phyloP scores from a whole-genome alignment of 1,139 yeast species.

The Candida glucosophila region DNA sequence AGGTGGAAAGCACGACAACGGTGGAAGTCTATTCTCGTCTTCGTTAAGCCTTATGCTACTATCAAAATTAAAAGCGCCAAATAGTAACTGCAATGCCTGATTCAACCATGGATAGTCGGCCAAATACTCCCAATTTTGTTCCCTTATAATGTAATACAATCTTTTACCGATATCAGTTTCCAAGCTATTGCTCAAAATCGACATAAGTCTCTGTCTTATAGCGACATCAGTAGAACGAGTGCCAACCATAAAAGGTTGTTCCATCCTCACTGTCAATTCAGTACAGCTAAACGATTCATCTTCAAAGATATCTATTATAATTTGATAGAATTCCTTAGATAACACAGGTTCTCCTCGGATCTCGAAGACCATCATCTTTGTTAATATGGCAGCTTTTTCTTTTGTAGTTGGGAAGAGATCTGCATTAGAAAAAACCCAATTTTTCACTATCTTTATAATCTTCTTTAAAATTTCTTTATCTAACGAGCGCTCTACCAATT shows the following conservation, averaged over 20 bases:
- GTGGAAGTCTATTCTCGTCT: conserved; percentile 48
- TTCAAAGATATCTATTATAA: conserved; percentile 82
- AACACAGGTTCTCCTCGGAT: conserved; percentile 76
- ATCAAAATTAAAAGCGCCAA: conserved; percentile 62
- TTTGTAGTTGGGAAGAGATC: conserved; percentile 91
- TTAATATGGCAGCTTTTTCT: conserved; percentile 89
- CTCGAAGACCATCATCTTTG: conserved; percentile 93
- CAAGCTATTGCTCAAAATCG: conserved; percentile 68
- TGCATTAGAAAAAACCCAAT: conserved; percentile 80
- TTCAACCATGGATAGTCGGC: conserved; percentile 94
- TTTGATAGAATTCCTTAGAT: conserved; percentile 74
- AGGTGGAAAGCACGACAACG: conserved; percentile 40
- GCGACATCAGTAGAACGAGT: conserved; percentile 74
- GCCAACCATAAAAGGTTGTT: conserved; percentile 93
- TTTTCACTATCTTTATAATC: conserved; percentile 70
- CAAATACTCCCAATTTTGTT: conserved; percentile 93
- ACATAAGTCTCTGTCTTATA: conserved; percentile 73
- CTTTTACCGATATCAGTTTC: conserved; percentile 77
- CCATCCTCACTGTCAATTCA: conserved; percentile 91
- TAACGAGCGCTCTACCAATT: conserved; percentile 79
- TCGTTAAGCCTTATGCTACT: conserved; percentile 35
- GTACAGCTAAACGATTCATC: conserved; percentile 73
- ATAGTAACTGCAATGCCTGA: conserved; percentile 82
- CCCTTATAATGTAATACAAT: conserved; percentile 74
- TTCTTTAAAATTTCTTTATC: conserved; percentile 69